Conservation (phyloP, 2,329 filamentous ascomycete genomes). For the Lachnellula arida region DNA sequence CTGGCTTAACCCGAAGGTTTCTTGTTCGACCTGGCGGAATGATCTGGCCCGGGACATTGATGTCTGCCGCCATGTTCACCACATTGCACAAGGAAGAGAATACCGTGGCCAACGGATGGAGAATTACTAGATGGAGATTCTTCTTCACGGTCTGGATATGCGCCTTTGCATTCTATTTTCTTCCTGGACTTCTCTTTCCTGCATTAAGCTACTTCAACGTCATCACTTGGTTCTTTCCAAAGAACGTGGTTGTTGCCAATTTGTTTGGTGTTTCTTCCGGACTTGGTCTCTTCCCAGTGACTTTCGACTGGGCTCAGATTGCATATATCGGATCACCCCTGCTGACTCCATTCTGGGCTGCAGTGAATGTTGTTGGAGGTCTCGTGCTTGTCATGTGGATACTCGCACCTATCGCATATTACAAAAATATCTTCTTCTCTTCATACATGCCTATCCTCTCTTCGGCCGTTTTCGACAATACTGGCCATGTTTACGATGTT, state of each 20-base stretch:
- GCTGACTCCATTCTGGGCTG: constrained; percentile 80
- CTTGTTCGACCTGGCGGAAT: constrained; percentile 81
- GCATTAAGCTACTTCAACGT: constrained; percentile 87
- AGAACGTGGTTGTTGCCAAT: constrained; percentile 81
- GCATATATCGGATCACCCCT: constrained; percentile 79
- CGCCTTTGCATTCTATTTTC: constrained; percentile 77
- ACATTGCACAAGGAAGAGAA: constrained; percentile 83
- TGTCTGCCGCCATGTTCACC: constrained; percentile 85
- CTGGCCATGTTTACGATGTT: constrained; percentile 74
- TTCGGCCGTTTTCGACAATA: constrained; percentile 80
- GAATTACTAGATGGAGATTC: constrained; percentile 76
- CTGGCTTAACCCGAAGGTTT: constrained; percentile 74
- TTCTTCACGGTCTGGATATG: constrained; percentile 69
- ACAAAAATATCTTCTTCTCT: constrained; percentile 72
- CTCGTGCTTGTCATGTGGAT: constrained; percentile 83
- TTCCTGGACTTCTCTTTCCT: constrained; percentile 77
- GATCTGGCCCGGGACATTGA: constrained; percentile 87
- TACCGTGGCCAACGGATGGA: constrained; percentile 76
- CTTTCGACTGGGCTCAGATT: constrained; percentile 89
- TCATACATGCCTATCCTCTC: constrained; percentile 86
- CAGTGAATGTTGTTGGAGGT: constrained; percentile 77
- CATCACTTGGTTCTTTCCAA: constrained; percentile 81
- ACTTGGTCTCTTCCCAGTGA: constrained; percentile 76
- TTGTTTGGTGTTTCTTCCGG: constrained; percentile 83
- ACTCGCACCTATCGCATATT: constrained; percentile 74